Evolutionary conservation across 257 asterid genomes (phyloP).

Genomic region (Salvia hispanica): DNA sequence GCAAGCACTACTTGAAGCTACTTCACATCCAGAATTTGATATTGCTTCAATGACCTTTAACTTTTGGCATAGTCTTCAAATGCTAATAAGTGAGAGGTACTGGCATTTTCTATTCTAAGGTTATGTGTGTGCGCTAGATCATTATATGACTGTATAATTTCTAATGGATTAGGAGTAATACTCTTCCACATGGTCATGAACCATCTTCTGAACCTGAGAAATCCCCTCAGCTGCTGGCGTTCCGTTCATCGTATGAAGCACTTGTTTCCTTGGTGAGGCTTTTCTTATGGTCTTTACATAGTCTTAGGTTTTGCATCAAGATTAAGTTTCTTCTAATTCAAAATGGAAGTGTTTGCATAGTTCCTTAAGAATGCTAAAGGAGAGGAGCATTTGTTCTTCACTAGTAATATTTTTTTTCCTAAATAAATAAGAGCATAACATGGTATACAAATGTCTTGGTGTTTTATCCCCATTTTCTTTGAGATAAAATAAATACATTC

Average conservation of each 20-base stretch:
- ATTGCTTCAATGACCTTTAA: slow-evolving; percentile 98
- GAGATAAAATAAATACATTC: slow-evolving; percentile 14
- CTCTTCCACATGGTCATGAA: slow-evolving; percentile 55
- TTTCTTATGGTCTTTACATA: slow-evolving; percentile 15
- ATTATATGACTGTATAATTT: slow-evolving; percentile 34
- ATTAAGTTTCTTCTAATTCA: too few species aligned
- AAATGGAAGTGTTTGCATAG: too few species aligned
- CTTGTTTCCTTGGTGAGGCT: slow-evolving; percentile 87
- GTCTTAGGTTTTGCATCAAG: neutral
- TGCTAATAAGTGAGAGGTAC: slow-evolving; percentile 76
- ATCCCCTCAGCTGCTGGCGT: slow-evolving; percentile 68
- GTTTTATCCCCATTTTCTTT: slow-evolving; percentile 7
- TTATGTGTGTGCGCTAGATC: slow-evolving; percentile 29
- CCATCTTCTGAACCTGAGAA: slow-evolving; percentile 69
- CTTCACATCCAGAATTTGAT: slow-evolving; percentile 96
- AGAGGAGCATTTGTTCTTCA: too few species aligned
- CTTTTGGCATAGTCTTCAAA: slow-evolving; percentile 98
- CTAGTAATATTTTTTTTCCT: too few species aligned
- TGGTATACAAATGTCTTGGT: slow-evolving; percentile 12
- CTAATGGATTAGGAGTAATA: slow-evolving; percentile 64
- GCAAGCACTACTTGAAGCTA: slow-evolving; percentile 91
- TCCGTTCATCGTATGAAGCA: slow-evolving; percentile 80
- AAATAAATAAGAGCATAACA: too few species aligned
- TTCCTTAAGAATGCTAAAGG: too few species aligned
- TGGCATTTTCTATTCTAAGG: slow-evolving; percentile 23